phyloP scores from a whole-genome alignment of 169 alveolate species.

The Theileria equi region DNA sequence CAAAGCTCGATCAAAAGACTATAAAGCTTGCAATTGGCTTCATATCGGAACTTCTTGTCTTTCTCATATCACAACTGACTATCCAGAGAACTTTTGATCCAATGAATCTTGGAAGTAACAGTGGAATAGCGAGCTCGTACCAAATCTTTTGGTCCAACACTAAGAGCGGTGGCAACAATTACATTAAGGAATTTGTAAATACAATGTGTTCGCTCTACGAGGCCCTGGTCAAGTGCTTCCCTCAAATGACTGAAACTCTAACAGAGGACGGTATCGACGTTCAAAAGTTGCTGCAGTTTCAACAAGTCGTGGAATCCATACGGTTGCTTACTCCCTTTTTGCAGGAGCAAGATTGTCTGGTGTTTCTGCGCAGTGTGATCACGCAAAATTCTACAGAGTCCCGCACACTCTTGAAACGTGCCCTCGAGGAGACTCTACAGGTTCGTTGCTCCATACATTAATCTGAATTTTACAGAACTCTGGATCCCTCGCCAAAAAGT shows the following conservation, averaged over 20 bases:
- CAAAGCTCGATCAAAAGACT: slow-evolving; percentile 7
- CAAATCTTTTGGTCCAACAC: slow-evolving; percentile 34
- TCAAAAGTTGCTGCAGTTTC: slow-evolving; percentile 35
- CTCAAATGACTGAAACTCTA: slow-evolving; percentile 12
- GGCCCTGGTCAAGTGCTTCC: slow-evolving; percentile 45
- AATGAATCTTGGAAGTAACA: slow-evolving; percentile 38
- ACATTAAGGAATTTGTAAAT: slow-evolving; percentile 58
- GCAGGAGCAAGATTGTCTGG: slow-evolving; percentile 60
- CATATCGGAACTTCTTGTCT: slow-evolving; percentile 30
- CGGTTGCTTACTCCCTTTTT: slow-evolving; percentile 59
- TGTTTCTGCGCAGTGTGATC: slow-evolving; percentile 22
- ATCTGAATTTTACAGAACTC: not conserved
- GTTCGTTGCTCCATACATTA: slow-evolving; percentile 18
- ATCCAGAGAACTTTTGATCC: slow-evolving; percentile 56
- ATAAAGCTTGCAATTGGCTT: slow-evolving; percentile 10
- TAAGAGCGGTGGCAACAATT: slow-evolving; percentile 26
- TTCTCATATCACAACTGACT: slow-evolving; percentile 39
- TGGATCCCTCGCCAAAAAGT: not conserved
- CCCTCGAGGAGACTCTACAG: slow-evolving; percentile 36
- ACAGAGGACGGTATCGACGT: slow-evolving; percentile 43
- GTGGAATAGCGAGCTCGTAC: slow-evolving; percentile 23
- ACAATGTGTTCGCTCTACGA: slow-evolving; percentile 54
- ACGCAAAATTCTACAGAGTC: slow-evolving; percentile 35
- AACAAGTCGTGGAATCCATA: slow-evolving; percentile 31
- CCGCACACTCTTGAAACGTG: slow-evolving; percentile 31